Percentiles rank a stretch among this genome's conserved stretches.
phyloP scores from a whole-genome alignment of 2,329 filamentous ascomycete species.

The Pseudogymnoascus sp. region DNA sequence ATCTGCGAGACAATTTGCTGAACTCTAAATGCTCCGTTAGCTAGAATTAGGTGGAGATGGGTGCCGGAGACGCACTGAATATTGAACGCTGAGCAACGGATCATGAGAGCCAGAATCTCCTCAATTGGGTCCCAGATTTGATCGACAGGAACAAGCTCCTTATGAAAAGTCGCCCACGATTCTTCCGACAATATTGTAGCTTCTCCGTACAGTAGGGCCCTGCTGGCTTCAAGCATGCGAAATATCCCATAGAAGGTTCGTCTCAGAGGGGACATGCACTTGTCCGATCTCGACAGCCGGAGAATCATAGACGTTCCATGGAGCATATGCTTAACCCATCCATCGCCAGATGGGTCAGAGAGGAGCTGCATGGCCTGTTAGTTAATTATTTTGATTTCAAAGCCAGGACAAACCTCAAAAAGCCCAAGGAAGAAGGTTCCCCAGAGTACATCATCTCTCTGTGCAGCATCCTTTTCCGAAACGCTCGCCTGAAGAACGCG shows the following conservation, averaged over 20 bases:
- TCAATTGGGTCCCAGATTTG: slow-evolving; percentile 21
- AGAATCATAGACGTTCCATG: slow-evolving; percentile 23
- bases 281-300: slow-evolving; percentile 17
- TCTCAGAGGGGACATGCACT: slow-evolving; percentile 14
- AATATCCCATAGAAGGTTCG: slow-evolving; percentile 20
- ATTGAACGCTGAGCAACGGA: slow-evolving; percentile 15
- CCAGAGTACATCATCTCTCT: slow-evolving; percentile 19
- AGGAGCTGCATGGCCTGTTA: slow-evolving; percentile 17
- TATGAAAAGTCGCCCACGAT: slow-evolving; percentile 15
- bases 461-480: neutral
- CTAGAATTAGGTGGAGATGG: neutral
- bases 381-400: neutral
- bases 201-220: slow-evolving; percentile 19
- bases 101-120: slow-evolving; percentile 19
- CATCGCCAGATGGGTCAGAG: slow-evolving; percentile 19
- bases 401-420: slow-evolving; percentile 17
- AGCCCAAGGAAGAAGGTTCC: slow-evolving; percentile 22
- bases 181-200: slow-evolving; percentile 16
- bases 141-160: slow-evolving; percentile 13
- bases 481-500: slow-evolving; percentile 14
- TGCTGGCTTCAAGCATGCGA: slow-evolving; percentile 22
- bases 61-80: slow-evolving; percentile 11
- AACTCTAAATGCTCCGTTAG: neutral
- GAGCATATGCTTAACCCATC: slow-evolving; percentile 22
- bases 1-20: neutral